phyloP scores from a whole-genome alignment of 805 yeast species.

The Tetrapisispora namnaoensis region DNA sequence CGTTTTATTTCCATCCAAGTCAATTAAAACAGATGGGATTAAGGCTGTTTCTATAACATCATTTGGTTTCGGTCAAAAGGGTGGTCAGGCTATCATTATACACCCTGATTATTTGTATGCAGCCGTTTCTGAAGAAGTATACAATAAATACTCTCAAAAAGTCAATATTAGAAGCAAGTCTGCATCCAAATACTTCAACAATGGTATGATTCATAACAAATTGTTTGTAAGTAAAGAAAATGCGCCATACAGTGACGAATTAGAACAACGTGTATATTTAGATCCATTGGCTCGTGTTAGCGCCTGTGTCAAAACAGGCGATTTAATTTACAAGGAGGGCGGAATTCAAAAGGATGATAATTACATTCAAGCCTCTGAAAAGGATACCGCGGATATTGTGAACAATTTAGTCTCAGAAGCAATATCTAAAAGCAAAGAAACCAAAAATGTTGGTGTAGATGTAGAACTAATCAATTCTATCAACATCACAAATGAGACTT shows the following conservation, averaged over 20 bases:
- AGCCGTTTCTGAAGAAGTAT: conserved; percentile 60
- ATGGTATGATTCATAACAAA: conserved; percentile 82
- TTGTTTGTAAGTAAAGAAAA: conserved; percentile 88
- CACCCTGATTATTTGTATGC: conserved; percentile 92
- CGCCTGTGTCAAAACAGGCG: conserved; percentile 19
- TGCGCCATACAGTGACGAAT: conserved; percentile 84
- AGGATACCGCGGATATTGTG: conserved; percentile 56
- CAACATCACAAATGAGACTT: conserved; percentile 82
- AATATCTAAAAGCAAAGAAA: conserved; percentile 33
- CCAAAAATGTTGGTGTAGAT: conserved; percentile 78
- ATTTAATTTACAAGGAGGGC: conserved; percentile 40
- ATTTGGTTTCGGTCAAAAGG: conserved; percentile 99
- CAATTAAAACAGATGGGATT: conserved; percentile 90
- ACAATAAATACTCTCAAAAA: conserved; percentile 59
- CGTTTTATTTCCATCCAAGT: conserved; percentile 88
- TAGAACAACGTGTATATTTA: conserved; percentile 84
- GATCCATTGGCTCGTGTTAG: conserved; percentile 74
- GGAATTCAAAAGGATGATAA: conserved; percentile 37
- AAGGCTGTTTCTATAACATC: conserved; percentile 96
- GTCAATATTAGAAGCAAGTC: conserved; percentile 75
- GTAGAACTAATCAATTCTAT: conserved; percentile 80
- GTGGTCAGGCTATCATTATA: conserved; percentile 87
- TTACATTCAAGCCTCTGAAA: conserved; percentile 34
- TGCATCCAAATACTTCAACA: conserved; percentile 92
- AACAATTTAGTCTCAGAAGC: conserved; percentile 40